Conservation (phyloP, 108 stramenopile species). For the Fragilaria crotonensis region DNA sequence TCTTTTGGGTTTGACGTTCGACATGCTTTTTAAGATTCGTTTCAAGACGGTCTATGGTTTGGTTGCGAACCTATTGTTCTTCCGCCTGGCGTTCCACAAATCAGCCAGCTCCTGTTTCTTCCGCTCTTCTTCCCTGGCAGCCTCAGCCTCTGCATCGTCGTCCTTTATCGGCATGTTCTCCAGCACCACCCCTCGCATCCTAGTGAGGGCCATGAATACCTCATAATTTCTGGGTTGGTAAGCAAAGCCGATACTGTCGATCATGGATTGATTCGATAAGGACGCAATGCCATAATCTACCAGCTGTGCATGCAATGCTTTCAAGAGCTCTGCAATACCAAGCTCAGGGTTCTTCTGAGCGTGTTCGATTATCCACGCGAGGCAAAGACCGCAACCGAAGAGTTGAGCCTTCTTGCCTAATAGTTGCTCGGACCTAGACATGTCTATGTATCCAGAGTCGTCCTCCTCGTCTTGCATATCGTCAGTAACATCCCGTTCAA, state of each 20-base stretch:
- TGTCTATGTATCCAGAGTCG: conserved; percentile 66
- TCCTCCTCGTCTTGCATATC: conserved; percentile 45
- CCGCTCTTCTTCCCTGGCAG: conserved; percentile 30
- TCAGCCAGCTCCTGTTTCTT: conserved; percentile 57
- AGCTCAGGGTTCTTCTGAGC: conserved; percentile 33
- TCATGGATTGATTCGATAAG: conserved; percentile 6
- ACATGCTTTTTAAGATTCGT: neutral
- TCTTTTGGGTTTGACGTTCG: no score
- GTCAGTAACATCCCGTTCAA: neutral
- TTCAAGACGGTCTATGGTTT: conserved; percentile 2
- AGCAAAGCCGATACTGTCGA: conserved; percentile 47
- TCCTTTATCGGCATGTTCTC: conserved; percentile 51
- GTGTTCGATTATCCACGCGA: conserved; percentile 53
- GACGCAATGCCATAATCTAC: conserved; percentile 15
- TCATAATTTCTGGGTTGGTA: conserved; percentile 70
- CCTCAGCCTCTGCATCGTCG: conserved; percentile 34
- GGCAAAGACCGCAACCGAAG: conserved; percentile 72
- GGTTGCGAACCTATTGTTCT: conserved; percentile 8
- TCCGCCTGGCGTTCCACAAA: conserved; percentile 58
- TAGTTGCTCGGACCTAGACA: conserved; percentile 76
- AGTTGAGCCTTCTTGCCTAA: conserved; percentile 63
- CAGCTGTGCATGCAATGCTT: conserved; percentile 41
- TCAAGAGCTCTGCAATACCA: conserved; percentile 45
- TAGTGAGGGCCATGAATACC: conserved; percentile 71
- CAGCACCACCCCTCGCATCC: conserved; percentile 64